Conservation (phyloP, 2,329 filamentous ascomycete genomes). For the Diaporthe citriasiana region DNA sequence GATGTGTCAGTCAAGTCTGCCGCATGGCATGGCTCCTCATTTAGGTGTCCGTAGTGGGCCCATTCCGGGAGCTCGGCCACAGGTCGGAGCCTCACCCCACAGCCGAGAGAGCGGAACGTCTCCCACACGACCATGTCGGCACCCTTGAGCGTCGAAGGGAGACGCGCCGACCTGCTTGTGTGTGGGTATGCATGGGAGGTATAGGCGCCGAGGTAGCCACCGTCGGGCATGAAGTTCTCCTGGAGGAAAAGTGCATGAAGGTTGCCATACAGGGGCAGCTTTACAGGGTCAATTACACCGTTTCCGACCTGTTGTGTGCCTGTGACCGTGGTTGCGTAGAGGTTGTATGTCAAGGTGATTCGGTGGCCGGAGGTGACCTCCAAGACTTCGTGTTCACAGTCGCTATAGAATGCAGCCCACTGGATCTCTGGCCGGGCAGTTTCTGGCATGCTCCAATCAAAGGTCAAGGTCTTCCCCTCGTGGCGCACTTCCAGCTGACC, state of each 20-base stretch:
- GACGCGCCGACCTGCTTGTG: conserved; percentile 47
- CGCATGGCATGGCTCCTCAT: not conserved
- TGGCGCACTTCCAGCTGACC: not conserved
- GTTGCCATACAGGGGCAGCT: not conserved
- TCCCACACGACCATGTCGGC: conserved; percentile 58
- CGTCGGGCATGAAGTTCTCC: conserved; percentile 43
- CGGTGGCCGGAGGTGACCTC: conserved; percentile 66
- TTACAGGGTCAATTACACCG: not conserved
- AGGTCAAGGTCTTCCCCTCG: not conserved
- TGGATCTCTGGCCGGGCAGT: not conserved
- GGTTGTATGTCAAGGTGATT: conserved; percentile 72
- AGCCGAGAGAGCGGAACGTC: conserved; percentile 40
- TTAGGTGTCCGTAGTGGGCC: not conserved
- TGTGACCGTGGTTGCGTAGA: not conserved
- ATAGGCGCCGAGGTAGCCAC: conserved; percentile 59
- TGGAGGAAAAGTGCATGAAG: not conserved
- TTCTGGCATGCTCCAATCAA: conserved; percentile 2
- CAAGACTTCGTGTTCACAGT: conserved; percentile 66
- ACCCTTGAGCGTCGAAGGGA: conserved; percentile 60
- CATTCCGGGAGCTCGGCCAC: not conserved
- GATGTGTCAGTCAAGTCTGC: not conserved
- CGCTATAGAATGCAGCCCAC: not conserved
- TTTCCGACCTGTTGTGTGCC: rapidly evolving
- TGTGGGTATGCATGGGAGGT: conserved; percentile 65
- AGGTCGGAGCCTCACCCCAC: not conserved